Evolutionary conservation across 345 rosid species (phyloP), one percentile per base, ranked within the genome.

Genomic region (Camelina hispida): DNA sequence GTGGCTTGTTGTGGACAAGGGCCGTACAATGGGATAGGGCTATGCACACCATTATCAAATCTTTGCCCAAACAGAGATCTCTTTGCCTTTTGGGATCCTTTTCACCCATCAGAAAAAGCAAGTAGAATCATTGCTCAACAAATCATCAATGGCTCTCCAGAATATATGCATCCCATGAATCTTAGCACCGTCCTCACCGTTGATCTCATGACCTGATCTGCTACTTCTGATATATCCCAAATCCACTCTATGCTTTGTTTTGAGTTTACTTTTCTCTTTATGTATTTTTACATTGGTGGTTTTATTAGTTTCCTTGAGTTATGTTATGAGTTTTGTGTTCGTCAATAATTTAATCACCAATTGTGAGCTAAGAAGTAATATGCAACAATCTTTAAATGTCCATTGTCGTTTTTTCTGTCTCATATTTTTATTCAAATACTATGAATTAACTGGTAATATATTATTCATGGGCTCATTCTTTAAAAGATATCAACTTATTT

Each of bases 1-100:
- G 59, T 70, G n/a, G 97, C 97, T 4, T 90, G 96, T 14, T 93
- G 96, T 74, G 98, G 96, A 57, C 94, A 92, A 83, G 93, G 94
- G 12, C 88, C 89, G 0, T 75, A 85, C 79, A 92, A 90, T 55
- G 96, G 97, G 37, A 62, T 90, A 9, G 97, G 96, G 16, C 82
- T 86, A 4, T 88, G 97, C 82, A 92, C 96, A 23, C 9, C 12
- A 1, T 64, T 81, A 65, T 92, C 97, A 20, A 86, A 82, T 66
- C 80, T 92, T 60, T 92, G 96, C 76, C 69, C 83, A 2, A 82
- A 89, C 62, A 55, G 97, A 42, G 79, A 81, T 13, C 74, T 62
- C 12, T 89, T 76, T 51, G 88, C 90, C 2, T 92, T 87, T 53
- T 92, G 97, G 96, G 96, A 92, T 69, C 71, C 93, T 9, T 91